A percentile compares a stretch with the other conserved stretches of the same genome.
Conservation (phyloP, 306 rosid genomes). For the Acacia crassicarpa region DNA sequence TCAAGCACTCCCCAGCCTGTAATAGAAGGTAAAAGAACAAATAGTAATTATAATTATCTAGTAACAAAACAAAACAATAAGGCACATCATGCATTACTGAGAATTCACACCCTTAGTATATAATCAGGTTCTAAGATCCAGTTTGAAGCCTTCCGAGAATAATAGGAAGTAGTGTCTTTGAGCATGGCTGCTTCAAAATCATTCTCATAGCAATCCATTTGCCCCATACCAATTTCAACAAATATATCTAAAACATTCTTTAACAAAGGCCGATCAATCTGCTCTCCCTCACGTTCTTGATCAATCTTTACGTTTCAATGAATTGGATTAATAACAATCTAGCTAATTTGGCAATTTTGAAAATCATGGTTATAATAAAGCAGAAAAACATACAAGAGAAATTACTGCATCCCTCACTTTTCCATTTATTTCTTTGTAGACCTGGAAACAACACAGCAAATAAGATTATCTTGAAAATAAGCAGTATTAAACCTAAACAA, state of each 20-base stretch:
- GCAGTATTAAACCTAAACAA: conserved; percentile 9
- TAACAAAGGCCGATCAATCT: conserved; percentile 80
- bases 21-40: conserved; percentile 23
- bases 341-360: not conserved
- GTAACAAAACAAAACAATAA: conserved; percentile 6
- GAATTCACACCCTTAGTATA: conserved; percentile 56
- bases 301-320: conserved; percentile 54
- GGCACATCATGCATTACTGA: conserved; percentile 10
- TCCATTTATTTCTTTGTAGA: conserved; percentile 68
- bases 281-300: conserved; percentile 97
- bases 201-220: conserved; percentile 70
- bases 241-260: conserved; percentile 85
- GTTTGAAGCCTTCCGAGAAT: conserved; percentile 82
- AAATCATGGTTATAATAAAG: not conserved
- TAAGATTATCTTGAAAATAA: conserved; percentile 7
- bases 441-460: conserved; percentile 49
- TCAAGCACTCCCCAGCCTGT: conserved; percentile 64
- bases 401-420: conserved; percentile 88
- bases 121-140: conserved; percentile 84
- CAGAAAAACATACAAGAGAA: conserved; percentile 52
- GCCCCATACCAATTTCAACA: conserved; percentile 94
- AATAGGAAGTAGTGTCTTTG: conserved; percentile 71
- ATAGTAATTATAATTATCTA: conserved; percentile 1
- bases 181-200: conserved; percentile 85
- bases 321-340: conserved; percentile 19